phyloP scores from a whole-genome alignment of 305 asterid species.

The Fraxinus paxiana region DNA sequence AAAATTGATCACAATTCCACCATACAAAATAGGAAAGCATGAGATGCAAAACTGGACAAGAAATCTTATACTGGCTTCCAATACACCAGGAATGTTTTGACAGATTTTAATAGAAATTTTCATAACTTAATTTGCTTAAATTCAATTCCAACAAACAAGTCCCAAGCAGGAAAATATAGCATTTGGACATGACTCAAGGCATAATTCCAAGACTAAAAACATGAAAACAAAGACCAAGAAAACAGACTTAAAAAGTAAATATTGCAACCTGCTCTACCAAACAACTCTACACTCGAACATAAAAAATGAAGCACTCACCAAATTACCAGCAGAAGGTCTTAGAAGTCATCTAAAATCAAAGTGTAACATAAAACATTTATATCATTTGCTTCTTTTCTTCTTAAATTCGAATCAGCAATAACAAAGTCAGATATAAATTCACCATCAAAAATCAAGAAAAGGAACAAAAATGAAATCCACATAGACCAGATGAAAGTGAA shows the following conservation, averaged over 20 bases:
- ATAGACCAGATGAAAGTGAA: not conserved
- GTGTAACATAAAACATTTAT: not conserved
- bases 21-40: not conserved
- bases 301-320: not conserved
- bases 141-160: not conserved
- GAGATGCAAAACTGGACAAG: not conserved
- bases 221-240: not conserved
- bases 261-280: not conserved
- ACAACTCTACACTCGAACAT: not conserved
- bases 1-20: not conserved
- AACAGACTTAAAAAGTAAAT: not conserved
- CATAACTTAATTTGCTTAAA: not conserved
- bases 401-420: not conserved
- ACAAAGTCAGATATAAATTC: not conserved
- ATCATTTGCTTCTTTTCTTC: not conserved
- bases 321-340: not conserved
- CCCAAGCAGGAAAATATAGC: not conserved
- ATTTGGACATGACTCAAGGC: not conserved
- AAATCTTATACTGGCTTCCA: not conserved
- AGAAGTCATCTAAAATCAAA: not conserved
- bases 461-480: not conserved
- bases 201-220: not conserved
- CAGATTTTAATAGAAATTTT: not conserved
- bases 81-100: not conserved
- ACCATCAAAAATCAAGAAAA: not conserved